Evolutionary conservation across 2,329 filamentous ascomycete genomes (phyloP), one percentile per base, ranked within the genome.

Genomic region (Arthrobotrys megalospora): DNA sequence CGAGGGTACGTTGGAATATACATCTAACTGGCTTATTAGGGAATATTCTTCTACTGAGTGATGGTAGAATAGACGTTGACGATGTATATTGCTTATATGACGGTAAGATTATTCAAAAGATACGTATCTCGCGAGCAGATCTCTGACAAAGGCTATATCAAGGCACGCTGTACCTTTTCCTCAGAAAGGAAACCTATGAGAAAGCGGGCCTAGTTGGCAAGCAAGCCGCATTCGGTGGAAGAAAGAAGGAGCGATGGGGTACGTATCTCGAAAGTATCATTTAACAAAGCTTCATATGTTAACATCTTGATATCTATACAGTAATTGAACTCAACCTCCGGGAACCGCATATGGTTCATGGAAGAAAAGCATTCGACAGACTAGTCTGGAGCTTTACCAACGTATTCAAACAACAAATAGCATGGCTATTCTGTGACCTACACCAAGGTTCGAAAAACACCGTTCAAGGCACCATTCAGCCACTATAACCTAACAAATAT

Each of bases 171-270:
- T 89, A 88, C 3, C 87, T 99, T 81, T 92, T 93, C 81, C 87
- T 98, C 28, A 91, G 93, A 80, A 93, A 91, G 81, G 90, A 94
- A 67, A 90, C 89, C 0, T 97, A 94, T 84, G 94, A 98, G 84
- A 88, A 91, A 58, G 90, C 91, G 55, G 96, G 96, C 0, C 86
- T 99, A 0, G 89, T 90, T 0, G 95, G 95, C 0, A 90, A 90
- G 80, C 88, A 92, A 0, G 85, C 81, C 10, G 64, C 64, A 41
- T 82, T 90, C 21, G 85, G 87, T 16, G 86, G 87, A 64, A 89
- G 88, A 2, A 86, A 87, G 80, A 91, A 90, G 81, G 89, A 91
- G 81, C 84, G 93, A 84, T 98, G 92, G 88, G 83, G 93, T 96
- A 87, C 0, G 53, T 14, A 28, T 45, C 11, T 21, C 65, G 2